phyloP scores from a whole-genome alignment of 257 asterid species.

The Ilex asprella region DNA sequence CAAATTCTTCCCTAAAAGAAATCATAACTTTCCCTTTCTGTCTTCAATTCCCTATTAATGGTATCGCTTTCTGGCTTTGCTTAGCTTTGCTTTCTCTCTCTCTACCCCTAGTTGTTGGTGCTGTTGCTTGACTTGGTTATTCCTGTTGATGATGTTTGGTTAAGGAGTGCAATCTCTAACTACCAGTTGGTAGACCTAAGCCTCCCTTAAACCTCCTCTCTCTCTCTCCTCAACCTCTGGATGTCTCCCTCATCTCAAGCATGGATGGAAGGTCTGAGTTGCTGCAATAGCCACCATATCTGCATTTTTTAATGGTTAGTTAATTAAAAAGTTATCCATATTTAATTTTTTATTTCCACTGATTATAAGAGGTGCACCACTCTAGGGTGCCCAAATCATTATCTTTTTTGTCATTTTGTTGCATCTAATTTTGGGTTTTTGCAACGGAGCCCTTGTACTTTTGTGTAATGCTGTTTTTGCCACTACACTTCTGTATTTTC shows the following conservation, averaged over 20 bases:
- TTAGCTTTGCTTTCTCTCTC: conserved; percentile 4
- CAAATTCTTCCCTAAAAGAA: too few species aligned
- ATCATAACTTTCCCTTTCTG: too few species aligned
- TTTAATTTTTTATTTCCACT: too few species aligned
- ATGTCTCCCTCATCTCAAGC: background rate
- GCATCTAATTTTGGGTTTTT: too few species aligned
- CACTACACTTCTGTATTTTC: too few species aligned
- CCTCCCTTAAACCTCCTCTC: background rate
- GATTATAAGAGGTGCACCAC: too few species aligned
- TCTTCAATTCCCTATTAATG: conserved; percentile 5
- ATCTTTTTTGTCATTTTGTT: too few species aligned
- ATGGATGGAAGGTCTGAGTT: conserved; percentile 16
- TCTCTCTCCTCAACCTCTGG: background rate
- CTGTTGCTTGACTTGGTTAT: background rate
- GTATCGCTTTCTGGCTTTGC: conserved; percentile 16
- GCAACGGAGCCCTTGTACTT: too few species aligned
- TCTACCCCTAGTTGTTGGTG: too few species aligned
- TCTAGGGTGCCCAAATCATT: too few species aligned
- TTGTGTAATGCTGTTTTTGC: too few species aligned
- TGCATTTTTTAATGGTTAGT: conserved; percentile 9
- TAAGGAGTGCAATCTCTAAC: conserved; percentile 9
- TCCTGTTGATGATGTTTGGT: conserved; percentile 23
- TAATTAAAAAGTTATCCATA: too few species aligned
- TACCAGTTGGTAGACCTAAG: background rate
- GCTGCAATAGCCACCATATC: conserved; percentile 39